Base-by-base conservation (phyloP, 2,329 filamentous ascomycete species). In the Leptodontidium sp. region DNA sequence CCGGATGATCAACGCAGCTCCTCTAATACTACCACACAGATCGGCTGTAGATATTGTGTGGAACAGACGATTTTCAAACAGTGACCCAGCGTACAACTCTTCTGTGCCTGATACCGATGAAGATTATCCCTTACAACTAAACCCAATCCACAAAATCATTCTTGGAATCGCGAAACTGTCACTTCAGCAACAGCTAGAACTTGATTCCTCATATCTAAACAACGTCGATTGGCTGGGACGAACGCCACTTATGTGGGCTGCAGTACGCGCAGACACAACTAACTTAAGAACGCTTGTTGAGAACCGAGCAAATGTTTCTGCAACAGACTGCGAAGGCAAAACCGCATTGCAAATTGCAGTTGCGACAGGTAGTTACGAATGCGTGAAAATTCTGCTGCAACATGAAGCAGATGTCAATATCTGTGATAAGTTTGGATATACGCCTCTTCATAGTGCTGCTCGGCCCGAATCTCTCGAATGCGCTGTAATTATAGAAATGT, bases 211-310 rank as follows among this genome's bases (percentile, higher is more conserved):
- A n/a, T 11, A 61, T 9, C 14, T 61, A n/a, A n/a, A 61, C 29
- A 45, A 11, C 45, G 14, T 61, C 32, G 58, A 61, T 29, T 61
- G 58, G 58, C 45, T 4, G 32, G 58, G 58, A 26, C 38, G 40
- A 61, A 61, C 35, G 40, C 58, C 58, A 45, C 38, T 61, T 45
- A 21, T 61, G 21, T 61, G 58, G 58, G 58, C 38, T 61, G 32
- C 58, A 61, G 24, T n/a, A 29, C 58, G 58, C 45, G 58, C 24
- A 53, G 26, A 53, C 14, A 9, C 2, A 53, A 32, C 24, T 24
- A 29, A 53, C 24, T 32, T 53, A 15, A 53, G 24, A 53, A 8
- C 26, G 24, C 50, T 53, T 53, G 12, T 32, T 53, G 24, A 53
- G 24, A 17, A 32, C 26, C 24, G 26, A 53, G 50, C 50, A 53